Conservation (phyloP, 2,329 filamentous ascomycete species). For the Xylaria sp. region DNA sequence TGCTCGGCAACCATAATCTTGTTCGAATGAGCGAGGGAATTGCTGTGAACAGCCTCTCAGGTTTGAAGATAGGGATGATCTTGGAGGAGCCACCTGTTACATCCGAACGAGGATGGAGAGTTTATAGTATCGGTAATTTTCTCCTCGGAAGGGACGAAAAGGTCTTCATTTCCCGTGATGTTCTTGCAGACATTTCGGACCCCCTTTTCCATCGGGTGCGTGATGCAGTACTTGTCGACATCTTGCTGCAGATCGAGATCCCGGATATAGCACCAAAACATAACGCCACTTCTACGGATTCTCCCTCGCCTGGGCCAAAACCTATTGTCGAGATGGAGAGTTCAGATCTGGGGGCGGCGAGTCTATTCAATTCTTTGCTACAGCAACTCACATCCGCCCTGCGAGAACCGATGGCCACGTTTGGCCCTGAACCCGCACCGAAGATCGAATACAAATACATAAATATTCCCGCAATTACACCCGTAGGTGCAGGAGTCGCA, state of each 20-base stretch:
- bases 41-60: slow-evolving; percentile 58
- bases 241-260: slow-evolving; percentile 65
- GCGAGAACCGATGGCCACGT: slow-evolving; percentile 49
- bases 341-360: slow-evolving; percentile 32
- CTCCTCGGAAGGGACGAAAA: slow-evolving; percentile 86
- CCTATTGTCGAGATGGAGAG: slow-evolving; percentile 32
- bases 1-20: slow-evolving; percentile 55
- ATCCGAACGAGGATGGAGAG: slow-evolving; percentile 62
- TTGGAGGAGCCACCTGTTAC: slow-evolving; percentile 57
- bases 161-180: slow-evolving; percentile 77
- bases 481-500: slow-evolving; percentile 64
- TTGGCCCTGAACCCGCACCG: slow-evolving; percentile 43
- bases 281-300: slow-evolving; percentile 39
- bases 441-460: slow-evolving; percentile 47
- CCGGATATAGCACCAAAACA: slow-evolving; percentile 20
- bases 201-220: slow-evolving; percentile 82
- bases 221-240: slow-evolving; percentile 73
- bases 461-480: slow-evolving; percentile 60
- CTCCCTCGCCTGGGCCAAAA: slow-evolving; percentile 37
- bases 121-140: slow-evolving; percentile 81
- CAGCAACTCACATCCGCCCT: slow-evolving; percentile 56
- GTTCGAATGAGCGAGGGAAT: slow-evolving; percentile 54
- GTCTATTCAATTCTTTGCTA: slow-evolving; percentile 48
- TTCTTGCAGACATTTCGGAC: slow-evolving; percentile 78
- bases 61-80: slow-evolving; percentile 70